A percentile compares a stretch with the other conserved stretches of the same genome.
Conservation (phyloP, 805 yeast genomes). For the Ogataea paradorogensis region DNA sequence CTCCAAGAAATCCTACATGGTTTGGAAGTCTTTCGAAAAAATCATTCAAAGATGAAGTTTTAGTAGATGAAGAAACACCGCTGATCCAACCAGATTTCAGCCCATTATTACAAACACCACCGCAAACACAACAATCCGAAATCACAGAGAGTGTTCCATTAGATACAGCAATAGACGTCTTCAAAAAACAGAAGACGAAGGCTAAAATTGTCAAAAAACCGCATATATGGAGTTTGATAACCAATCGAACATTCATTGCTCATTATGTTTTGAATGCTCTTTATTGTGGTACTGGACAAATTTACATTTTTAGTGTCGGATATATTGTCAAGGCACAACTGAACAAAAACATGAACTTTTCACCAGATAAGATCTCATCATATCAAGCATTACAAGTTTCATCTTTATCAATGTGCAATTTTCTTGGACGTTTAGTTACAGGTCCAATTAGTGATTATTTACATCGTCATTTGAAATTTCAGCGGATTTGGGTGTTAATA, state of each 20-base stretch:
- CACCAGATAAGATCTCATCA: conserved; percentile 39
- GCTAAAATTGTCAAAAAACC: conserved; percentile 17
- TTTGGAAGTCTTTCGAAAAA: conserved; percentile 20
- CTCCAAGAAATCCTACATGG: conserved; percentile 22
- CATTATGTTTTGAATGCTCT: conserved; percentile 56
- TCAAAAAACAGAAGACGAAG: conserved; percentile 10
- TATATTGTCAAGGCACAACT: conserved; percentile 57
- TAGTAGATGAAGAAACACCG: conserved; percentile 22
- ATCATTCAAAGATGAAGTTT: conserved; percentile 16
- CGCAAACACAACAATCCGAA: conserved; percentile 10
- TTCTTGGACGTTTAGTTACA: conserved; percentile 59
- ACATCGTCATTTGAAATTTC: conserved; percentile 48
- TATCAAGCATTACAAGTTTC: conserved; percentile 73
- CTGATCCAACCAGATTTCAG: conserved; percentile 1
- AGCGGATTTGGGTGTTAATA: conserved; percentile 63
- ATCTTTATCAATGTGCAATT: conserved; percentile 59
- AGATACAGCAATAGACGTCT: conserved; percentile 1
- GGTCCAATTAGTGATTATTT: conserved; percentile 67
- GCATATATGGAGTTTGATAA: conserved; percentile 28
- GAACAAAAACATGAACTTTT: conserved; percentile 21
- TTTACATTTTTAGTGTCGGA: conserved; percentile 72
- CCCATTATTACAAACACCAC: neutral
- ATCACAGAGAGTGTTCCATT: conserved; percentile 1
- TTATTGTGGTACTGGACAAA: conserved; percentile 64
- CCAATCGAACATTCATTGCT: conserved; percentile 40